These are phyloP conservation scores for Escallonia herrerae DNA, from an alignment of 129 eudicot species.

Conservation along the genomic window DNA sequence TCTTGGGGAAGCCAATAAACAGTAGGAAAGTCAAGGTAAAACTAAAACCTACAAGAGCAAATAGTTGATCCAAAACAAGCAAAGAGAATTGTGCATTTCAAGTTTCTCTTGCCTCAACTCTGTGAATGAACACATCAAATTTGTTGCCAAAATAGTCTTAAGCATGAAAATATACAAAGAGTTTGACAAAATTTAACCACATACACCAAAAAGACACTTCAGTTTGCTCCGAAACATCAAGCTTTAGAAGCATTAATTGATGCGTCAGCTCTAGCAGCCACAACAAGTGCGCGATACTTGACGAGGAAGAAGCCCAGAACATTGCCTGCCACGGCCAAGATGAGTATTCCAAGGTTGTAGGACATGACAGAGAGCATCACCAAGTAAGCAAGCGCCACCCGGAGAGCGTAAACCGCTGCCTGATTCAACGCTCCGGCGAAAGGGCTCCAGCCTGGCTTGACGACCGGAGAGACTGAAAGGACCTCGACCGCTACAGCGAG, in stretches of 20 bases:
- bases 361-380: slow-evolving; percentile 74
- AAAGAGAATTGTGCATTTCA: no score
- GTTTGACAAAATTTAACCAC: no score
- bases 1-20: no score
- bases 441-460: slow-evolving; percentile 19
- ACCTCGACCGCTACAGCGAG: slow-evolving; percentile 35
- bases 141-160: no score
- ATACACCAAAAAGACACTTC: no score
- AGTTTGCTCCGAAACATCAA: neutral
- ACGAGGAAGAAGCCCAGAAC: slow-evolving; percentile 42
- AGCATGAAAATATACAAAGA: no score
- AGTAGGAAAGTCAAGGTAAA: no score
- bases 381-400: slow-evolving; percentile 48
- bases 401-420: slow-evolving; percentile 35
- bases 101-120: no score
- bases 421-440: slow-evolving; percentile 22
- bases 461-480: slow-evolving; percentile 18
- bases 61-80: no score
- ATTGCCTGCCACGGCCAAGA: slow-evolving; percentile 48
- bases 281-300: slow-evolving; percentile 28
- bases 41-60: no score
- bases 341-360: slow-evolving; percentile 54
- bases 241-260: slow-evolving; percentile 6
- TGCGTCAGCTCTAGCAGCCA: neutral
- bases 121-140: no score